Evolutionary conservation across 495 filamentous ascomycete species (phyloP).

Genomic region (Physcia stellaris): DNA sequence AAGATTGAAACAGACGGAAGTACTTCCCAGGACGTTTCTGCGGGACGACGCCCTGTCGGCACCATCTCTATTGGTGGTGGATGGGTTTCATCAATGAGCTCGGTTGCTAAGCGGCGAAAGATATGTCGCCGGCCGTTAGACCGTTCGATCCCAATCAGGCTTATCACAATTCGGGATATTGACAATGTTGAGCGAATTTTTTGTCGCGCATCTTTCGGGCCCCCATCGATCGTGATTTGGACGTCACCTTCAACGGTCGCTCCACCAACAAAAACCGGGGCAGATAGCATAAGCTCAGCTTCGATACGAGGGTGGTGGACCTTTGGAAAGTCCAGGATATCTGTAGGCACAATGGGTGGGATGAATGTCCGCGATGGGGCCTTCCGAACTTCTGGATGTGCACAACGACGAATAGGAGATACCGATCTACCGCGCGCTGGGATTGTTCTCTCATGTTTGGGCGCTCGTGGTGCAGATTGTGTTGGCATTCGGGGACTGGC

Average conservation of each 20-base stretch:
- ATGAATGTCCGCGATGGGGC: constrained; percentile 26
- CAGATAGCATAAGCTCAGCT: constrained; percentile 20
- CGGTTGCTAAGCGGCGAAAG: constrained; percentile 36
- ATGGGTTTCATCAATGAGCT: constrained; percentile 35
- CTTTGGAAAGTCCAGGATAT: constrained; percentile 24
- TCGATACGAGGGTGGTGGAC: constrained; percentile 21
- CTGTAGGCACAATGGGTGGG: constrained; percentile 20
- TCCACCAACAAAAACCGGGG: constrained; percentile 28
- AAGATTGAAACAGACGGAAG: constrained; percentile 28
- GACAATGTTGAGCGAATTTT: constrained; percentile 14
- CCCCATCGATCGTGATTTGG: constrained; percentile 23
- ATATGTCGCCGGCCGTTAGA: constrained; percentile 22
- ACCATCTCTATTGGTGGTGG: constrained; percentile 36
- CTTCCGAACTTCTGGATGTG: constrained; percentile 5
- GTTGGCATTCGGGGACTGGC: too few species aligned
- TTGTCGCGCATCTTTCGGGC: constrained; percentile 12
- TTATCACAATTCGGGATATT: constrained; percentile 32
- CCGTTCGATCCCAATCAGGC: constrained; percentile 37
- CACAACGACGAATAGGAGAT: constrained; percentile 14
- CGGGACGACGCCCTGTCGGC: constrained; percentile 20
- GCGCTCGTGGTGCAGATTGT: too few species aligned
- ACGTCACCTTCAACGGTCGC: constrained; percentile 27
- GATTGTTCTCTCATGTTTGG: constrained; percentile 2
- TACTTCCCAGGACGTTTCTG: constrained; percentile 32
- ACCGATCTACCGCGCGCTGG: constrained; percentile 11